These are phyloP conservation scores for Zhuliangozyma blackwelliae DNA, from an alignment of 1,139 yeast genomes.

Conservation along the genomic window DNA sequence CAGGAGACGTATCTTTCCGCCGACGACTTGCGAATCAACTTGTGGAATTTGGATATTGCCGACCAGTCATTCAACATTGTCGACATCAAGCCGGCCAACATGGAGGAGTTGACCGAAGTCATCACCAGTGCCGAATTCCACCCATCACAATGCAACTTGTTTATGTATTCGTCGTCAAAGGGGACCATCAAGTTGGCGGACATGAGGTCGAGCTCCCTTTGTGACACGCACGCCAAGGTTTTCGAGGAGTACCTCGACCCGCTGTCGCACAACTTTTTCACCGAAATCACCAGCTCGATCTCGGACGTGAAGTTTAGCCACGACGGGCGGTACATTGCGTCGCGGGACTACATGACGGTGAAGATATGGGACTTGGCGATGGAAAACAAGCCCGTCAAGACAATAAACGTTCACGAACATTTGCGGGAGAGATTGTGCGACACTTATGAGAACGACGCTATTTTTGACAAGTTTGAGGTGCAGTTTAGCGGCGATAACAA, in stretches of 20 bases:
- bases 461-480: conserved; percentile 96
- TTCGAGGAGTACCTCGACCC: conserved; percentile 95
- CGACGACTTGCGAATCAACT: conserved; percentile 91
- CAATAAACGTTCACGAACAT: conserved; percentile 94
- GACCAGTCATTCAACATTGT: conserved; percentile 96
- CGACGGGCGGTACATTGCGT: conserved; percentile 90
- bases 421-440: conserved; percentile 91
- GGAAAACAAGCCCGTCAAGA: conserved; percentile 92
- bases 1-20: conserved; percentile 93
- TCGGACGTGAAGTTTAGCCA: conserved; percentile 90
- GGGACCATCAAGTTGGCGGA: conserved; percentile 95
- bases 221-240: conserved; percentile 85
- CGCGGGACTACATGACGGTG: conserved; percentile 95
- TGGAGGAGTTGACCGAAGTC: conserved; percentile 98
- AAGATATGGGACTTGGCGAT: conserved; percentile 98
- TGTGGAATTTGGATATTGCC: conserved; percentile 93
- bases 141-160: conserved; percentile 85
- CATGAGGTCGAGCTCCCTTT: conserved; percentile 93
- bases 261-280: conserved; percentile 88
- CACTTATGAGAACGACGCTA: conserved; percentile 97
- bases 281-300: conserved; percentile 93
- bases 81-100: conserved; percentile 95
- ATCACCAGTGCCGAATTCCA: conserved; percentile 98
- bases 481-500: conserved; percentile 91
- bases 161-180: conserved; percentile 95